Percentiles rank a stretch among this genome's conserved stretches.
Evolutionary conservation across 352 stramenopile species (phyloP).

Genomic region (Phytophthora melonis): DNA sequence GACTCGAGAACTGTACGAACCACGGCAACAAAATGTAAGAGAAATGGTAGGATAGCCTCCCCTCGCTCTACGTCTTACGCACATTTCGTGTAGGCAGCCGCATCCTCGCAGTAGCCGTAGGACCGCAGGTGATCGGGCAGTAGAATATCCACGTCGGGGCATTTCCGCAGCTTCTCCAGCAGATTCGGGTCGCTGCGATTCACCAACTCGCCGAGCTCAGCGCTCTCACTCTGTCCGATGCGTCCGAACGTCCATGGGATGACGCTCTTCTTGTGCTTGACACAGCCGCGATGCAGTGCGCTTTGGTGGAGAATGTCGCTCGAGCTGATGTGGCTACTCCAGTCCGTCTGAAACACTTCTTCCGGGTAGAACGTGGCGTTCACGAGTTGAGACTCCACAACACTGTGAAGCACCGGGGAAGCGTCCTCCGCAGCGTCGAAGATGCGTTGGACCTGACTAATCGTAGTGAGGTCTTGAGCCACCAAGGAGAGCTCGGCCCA

Average conservation of each 20-base stretch:
- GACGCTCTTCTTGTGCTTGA: slow-evolving; percentile 49
- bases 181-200: slow-evolving; percentile 44
- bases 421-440: slow-evolving; percentile 27
- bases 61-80: slow-evolving; percentile 3
- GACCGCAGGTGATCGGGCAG: slow-evolving; percentile 44
- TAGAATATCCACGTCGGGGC: slow-evolving; percentile 64
- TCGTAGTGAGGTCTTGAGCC: slow-evolving; percentile 7
- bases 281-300: slow-evolving; percentile 47
- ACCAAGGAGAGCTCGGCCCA: slow-evolving; percentile 23
- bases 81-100: slow-evolving; percentile 68
- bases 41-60: neutral
- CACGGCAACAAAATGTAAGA: neutral
- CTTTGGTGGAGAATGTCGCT: slow-evolving; percentile 52
- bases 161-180: slow-evolving; percentile 56
- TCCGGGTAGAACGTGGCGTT: slow-evolving; percentile 52
- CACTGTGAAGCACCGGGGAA: slow-evolving; percentile 20
- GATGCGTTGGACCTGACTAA: slow-evolving; percentile 17
- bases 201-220: slow-evolving; percentile 28
- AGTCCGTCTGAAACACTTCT: slow-evolving; percentile 42
- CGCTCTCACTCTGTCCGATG: slow-evolving; percentile 20
- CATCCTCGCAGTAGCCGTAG: slow-evolving; percentile 74
- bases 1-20: slow-evolving; percentile 39
- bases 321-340: slow-evolving; percentile 31
- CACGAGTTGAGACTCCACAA: slow-evolving; percentile 13
- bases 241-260: slow-evolving; percentile 60